These are phyloP conservation scores for Collybia sordida DNA, from an alignment of 768 basidiomycete species.

Conservation along the genomic window DNA sequence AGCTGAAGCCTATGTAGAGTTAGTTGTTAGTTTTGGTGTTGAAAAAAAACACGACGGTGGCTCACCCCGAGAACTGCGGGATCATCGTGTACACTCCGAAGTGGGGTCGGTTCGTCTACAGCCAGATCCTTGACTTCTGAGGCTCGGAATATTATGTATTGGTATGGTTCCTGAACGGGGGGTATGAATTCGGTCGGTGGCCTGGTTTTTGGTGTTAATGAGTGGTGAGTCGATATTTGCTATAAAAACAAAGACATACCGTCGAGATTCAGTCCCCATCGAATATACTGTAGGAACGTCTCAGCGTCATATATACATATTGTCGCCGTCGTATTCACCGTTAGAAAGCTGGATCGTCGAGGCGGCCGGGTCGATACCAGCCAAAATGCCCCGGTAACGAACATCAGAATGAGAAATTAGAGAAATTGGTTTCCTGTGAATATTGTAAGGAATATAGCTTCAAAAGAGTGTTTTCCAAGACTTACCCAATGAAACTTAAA, in stretches of 20 bases:
- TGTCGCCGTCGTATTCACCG: slow-evolving; percentile 44
- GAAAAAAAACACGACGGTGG: slow-evolving; percentile 14
- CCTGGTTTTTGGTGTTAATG: slow-evolving; percentile 28
- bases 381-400: slow-evolving; percentile 84
- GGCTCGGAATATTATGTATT: slow-evolving; percentile 89
- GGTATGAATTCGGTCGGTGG: slow-evolving; percentile 79
- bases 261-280: slow-evolving; percentile 85
- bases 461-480: neutral
- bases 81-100: slow-evolving; percentile 75
- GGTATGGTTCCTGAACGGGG: slow-evolving; percentile 79
- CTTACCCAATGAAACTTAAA: slow-evolving; percentile 74
- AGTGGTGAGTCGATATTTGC: neutral
- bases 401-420: slow-evolving; percentile 91
- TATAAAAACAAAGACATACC: slow-evolving; percentile 43
- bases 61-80: slow-evolving; percentile 81
- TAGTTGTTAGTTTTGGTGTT: neutral
- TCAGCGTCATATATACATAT: neutral
- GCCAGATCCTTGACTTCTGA: slow-evolving; percentile 89
- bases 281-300: slow-evolving; percentile 58
- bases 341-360: slow-evolving; percentile 88
- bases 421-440: slow-evolving; percentile 79
- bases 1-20: neutral
- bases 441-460: slow-evolving; percentile 2
- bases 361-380: slow-evolving; percentile 81
- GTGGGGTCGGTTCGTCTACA: slow-evolving; percentile 66